These are phyloP conservation scores for Eremomyces bilateralis DNA, from an alignment of 495 filamentous ascomycete species.

Conservation along the genomic window DNA sequence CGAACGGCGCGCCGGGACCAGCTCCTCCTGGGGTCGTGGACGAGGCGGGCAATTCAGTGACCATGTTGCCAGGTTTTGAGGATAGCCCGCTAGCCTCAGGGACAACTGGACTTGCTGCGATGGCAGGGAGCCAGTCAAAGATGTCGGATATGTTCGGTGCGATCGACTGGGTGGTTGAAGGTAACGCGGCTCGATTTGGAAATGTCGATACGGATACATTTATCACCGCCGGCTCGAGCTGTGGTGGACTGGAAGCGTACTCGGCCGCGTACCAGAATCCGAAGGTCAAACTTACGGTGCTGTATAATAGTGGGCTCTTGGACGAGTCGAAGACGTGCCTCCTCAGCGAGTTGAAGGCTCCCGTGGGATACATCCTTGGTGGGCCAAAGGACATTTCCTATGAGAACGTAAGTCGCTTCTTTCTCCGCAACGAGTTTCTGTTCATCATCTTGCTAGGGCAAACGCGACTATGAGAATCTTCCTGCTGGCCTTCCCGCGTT, in stretches of 20 bases:
- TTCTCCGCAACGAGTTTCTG: neutral
- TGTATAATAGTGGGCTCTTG: conserved; percentile 9
- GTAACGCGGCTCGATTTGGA: conserved; percentile 6
- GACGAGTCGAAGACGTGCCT: conserved; percentile 7
- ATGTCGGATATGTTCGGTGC: conserved; percentile 6
- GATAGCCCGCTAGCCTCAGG: neutral
- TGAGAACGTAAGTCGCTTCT: conserved; percentile 3
- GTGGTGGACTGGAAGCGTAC: conserved; percentile 6
- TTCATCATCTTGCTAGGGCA: conserved; percentile 1
- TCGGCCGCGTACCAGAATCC: conserved; percentile 6
- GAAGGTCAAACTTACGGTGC: conserved; percentile 6
- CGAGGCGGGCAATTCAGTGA: neutral
- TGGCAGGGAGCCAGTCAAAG: conserved; percentile 1
- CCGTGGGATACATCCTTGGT: conserved; percentile 7
- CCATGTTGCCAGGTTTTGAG: neutral
- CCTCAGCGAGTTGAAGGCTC: conserved; percentile 8
- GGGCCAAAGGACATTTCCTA: conserved; percentile 7
- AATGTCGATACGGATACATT: conserved; percentile 5
- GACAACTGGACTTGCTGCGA: neutral
- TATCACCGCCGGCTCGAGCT: conserved; percentile 5
- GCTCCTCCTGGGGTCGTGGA: neutral
- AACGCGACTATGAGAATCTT: conserved; percentile 4
- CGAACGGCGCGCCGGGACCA: conserved; percentile 4
- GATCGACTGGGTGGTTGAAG: conserved; percentile 5
- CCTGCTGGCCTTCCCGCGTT: conserved; percentile 5